phyloP scores from a whole-genome alignment of 495 filamentous ascomycete genomes.

The Patellaria atrata region DNA sequence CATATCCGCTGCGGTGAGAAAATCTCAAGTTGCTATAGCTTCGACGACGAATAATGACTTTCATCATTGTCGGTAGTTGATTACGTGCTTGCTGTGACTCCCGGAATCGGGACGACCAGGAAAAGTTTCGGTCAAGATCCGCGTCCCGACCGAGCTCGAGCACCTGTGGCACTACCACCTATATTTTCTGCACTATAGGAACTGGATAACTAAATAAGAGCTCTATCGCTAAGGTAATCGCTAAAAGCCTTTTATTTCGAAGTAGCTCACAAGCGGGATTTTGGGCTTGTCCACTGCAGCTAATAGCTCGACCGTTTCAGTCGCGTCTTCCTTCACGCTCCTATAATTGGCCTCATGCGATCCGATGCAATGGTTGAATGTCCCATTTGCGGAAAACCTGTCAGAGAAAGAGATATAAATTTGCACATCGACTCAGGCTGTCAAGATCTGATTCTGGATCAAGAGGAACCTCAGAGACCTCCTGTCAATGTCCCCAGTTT shows the following conservation, averaged over 20 bases:
- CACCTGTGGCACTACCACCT: too few species aligned
- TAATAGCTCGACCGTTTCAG: background rate
- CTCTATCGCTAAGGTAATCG: background rate
- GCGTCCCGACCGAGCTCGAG: too few species aligned
- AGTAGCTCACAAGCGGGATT: background rate
- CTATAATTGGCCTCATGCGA: background rate
- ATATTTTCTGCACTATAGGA: too few species aligned
- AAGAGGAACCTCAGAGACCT: conserved; percentile 30
- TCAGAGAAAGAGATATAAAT: conserved; percentile 70
- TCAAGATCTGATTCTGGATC: conserved; percentile 26
- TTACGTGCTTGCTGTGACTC: too few species aligned
- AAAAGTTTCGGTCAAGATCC: too few species aligned
- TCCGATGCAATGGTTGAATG: conserved; percentile 54
- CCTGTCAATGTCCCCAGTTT: conserved; percentile 40
- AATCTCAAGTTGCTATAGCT: too few species aligned
- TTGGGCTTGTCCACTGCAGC: background rate
- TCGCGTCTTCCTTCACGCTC: background rate
- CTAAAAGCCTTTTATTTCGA: background rate
- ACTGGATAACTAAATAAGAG: too few species aligned
- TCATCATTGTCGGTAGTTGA: too few species aligned
- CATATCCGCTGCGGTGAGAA: too few species aligned
- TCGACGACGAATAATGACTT: too few species aligned
- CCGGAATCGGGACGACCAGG: too few species aligned
- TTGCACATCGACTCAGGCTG: conserved; percentile 82
- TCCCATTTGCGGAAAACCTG: conserved; percentile 69